Evolutionary conservation across 805 yeast species (phyloP).

Genomic region (Alloascoidea africana): DNA sequence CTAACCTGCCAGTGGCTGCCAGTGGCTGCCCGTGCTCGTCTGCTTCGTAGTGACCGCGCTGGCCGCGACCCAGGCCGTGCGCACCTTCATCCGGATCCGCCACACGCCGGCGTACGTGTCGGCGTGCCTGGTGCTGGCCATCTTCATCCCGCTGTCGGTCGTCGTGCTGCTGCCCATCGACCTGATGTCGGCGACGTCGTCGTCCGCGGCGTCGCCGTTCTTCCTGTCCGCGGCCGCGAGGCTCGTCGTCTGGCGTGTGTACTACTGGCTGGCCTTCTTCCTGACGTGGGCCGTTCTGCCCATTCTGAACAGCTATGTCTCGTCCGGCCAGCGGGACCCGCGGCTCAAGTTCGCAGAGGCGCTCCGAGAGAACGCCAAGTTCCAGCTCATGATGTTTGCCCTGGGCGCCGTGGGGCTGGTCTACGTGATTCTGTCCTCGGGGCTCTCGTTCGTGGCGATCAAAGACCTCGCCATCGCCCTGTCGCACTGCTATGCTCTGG

Average conservation of each 20-base stretch:
- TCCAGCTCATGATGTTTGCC: slow-evolving; percentile 40
- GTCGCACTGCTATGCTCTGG: slow-evolving; percentile 62
- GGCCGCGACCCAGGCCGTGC: slow-evolving; percentile 20
- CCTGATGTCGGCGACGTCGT: slow-evolving; percentile 39
- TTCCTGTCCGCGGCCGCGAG: slow-evolving; percentile 31
- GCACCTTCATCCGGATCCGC: slow-evolving; percentile 19
- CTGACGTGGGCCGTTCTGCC: slow-evolving; percentile 72
- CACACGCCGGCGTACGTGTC: slow-evolving; percentile 27
- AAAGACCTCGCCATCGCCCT: slow-evolving; percentile 59
- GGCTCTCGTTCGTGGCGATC: slow-evolving; percentile 37
- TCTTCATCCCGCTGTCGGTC: slow-evolving; percentile 63
- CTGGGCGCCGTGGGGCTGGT: slow-evolving; percentile 38
- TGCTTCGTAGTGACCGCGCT: slow-evolving; percentile 15
- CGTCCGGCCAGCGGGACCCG: slow-evolving; percentile 48
- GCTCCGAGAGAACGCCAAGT: slow-evolving; percentile 35
- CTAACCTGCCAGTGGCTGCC: too few relatives aligned
- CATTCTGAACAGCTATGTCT: slow-evolving; percentile 53
- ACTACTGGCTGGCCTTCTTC: slow-evolving; percentile 71
- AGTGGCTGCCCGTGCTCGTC: background rate
- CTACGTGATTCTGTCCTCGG: slow-evolving; percentile 42
- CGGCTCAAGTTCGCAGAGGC: slow-evolving; percentile 38
- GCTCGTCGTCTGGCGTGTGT: slow-evolving; percentile 51
- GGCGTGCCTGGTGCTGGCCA: slow-evolving; percentile 37
- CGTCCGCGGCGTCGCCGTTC: slow-evolving; percentile 24
- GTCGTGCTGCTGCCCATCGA: slow-evolving; percentile 65